Base-by-base conservation (phyloP, 257 asterid genomes). In the Solanum sejunctum region DNA sequence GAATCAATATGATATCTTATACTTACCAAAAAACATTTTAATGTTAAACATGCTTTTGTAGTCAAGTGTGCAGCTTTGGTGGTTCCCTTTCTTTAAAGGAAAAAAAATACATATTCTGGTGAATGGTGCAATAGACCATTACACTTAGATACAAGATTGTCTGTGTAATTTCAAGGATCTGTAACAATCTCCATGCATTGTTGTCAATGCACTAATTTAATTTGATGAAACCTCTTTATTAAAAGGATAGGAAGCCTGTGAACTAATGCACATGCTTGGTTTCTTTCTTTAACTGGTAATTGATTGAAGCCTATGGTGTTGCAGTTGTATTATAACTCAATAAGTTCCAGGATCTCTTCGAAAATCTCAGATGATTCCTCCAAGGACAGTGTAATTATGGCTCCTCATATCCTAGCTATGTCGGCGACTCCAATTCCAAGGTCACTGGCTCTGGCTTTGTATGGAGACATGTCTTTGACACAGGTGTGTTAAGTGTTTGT, bases 401-500 rank as follows among this genome's bases (percentile, higher is more conserved):
- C 96, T 83, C 99, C 99, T 39, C 99, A 96, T 88, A 95, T 96
- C 86, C 93, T 96, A 73, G 97, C 99, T 82, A 91, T 96, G 97
- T 94, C 99, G 45, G 99, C 99, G 86, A 96, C 99, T 63, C 99
- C 99, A 72, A 96, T 96, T 80, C 99, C 99, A 52, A 95, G 99
- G 88, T 92, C 98, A 18, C 93, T 96, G 85, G 99, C 99, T 69
- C 92, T 96, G 88, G 98, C 98, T 57, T 92, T 96, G 89, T 92
- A 96, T 85, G 99, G 98, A 36, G 99, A 96, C 92, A 93, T 96
- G 95, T 96, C 98, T 79, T 91, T 96, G 80, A 96, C 99, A 86
- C 99, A 96, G 88, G 99, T 94, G 89, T 85, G 93, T 88, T 61
- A 70, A 39, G 78, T 84, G 81, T 85, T 66, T 63, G 11, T 9